These are phyloP conservation scores for Petunia axillaris DNA, from an alignment of 257 asterid genomes.

Conservation along the genomic window DNA sequence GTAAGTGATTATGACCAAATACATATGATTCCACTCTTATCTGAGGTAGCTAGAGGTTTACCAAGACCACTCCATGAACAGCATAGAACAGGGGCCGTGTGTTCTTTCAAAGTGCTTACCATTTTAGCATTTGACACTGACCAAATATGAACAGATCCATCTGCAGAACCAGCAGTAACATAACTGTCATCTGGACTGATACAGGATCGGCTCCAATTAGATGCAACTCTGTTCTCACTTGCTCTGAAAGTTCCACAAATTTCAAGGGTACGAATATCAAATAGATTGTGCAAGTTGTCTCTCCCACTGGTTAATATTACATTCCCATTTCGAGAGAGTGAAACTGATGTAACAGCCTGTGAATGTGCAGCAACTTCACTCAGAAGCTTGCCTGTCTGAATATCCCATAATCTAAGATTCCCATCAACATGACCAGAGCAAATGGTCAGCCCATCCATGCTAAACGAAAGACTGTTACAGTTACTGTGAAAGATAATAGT, in stretches of 20 bases:
- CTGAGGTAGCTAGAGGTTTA: conserved; percentile 79
- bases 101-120: conserved; percentile 84
- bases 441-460: conserved; percentile 85
- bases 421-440: conserved; percentile 94
- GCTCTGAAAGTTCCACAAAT: conserved; percentile 74
- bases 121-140: conserved; percentile 60
- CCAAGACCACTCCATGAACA: conserved; percentile 91
- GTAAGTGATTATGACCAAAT: conserved; percentile 53
- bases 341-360: conserved; percentile 74
- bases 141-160: conserved; percentile 90
- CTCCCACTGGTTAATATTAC: conserved; percentile 88
- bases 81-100: conserved; percentile 65
- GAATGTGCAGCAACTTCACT: conserved; percentile 94
- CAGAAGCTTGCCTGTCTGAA: conserved; percentile 76
- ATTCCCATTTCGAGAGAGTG: conserved; percentile 78
- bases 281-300: conserved; percentile 83
- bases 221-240: conserved; percentile 64
- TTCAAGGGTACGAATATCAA: conserved; percentile 83
- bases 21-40: conserved; percentile 75
- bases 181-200: conserved; percentile 83
- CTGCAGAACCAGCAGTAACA: conserved; percentile 87
- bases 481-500: conserved; percentile 82
- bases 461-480: conserved; percentile 81
- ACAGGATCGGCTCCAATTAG: conserved; percentile 94
- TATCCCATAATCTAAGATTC: conserved; percentile 85